A percentile compares a stretch with the other conserved stretches of the same genome.
These are phyloP conservation scores for Lichina pygmaea DNA, from an alignment of 495 filamentous ascomycete genomes.

Conservation along the genomic window DNA sequence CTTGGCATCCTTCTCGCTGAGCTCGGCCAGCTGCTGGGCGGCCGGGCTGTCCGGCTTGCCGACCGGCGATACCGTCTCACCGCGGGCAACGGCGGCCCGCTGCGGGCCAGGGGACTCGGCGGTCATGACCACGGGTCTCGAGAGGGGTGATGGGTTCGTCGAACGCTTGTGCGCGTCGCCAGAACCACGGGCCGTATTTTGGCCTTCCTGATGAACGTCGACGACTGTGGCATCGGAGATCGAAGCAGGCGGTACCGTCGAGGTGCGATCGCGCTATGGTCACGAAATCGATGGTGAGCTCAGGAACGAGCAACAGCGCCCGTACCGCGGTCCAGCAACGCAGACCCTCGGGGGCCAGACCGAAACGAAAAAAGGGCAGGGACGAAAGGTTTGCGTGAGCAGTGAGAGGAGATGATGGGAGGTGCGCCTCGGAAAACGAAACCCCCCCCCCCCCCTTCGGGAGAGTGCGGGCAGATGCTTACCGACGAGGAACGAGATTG, in stretches of 20 bases:
- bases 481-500: constrained; percentile 30
- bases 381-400: constrained; percentile 4
- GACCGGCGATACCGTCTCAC: constrained; percentile 9
- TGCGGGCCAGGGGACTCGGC: constrained; percentile 11
- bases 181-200: constrained; percentile 39
- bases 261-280: no score
- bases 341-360: constrained; percentile 7
- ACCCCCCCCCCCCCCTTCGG: no score
- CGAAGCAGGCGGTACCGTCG: no score
- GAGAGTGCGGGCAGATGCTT: constrained; percentile 7
- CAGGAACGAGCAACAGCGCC: background rate
- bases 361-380: background rate
- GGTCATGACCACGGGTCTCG: constrained; percentile 46
- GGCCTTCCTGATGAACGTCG: constrained; percentile 4
- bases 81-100: constrained; percentile 8
- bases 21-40: constrained; percentile 49
- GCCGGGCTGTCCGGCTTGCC: constrained; percentile 31
- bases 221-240: no score
- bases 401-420: constrained; percentile 2
- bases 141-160: constrained; percentile 63
- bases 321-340: constrained; percentile 5
- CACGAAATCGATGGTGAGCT: no score
- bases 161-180: constrained; percentile 44
- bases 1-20: constrained; percentile 46
- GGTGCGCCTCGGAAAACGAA: no score